Percentiles rank a stretch among this genome's conserved stretches.
Conservation (phyloP, 176 grass and related monocot species). For the Elymus sibiricus region DNA sequence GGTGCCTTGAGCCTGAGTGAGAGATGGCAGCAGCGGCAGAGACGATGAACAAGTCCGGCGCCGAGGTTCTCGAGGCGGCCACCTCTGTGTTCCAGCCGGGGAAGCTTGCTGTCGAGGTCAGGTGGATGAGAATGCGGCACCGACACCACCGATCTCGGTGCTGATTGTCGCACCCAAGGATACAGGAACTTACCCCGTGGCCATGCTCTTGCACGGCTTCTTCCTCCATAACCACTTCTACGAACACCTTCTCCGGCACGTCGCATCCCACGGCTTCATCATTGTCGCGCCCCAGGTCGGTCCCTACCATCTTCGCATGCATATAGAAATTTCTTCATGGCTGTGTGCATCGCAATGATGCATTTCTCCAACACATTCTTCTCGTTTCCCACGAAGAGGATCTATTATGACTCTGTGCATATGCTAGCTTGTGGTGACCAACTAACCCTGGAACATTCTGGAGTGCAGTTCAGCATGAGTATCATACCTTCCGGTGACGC, state of each 20-base stretch:
- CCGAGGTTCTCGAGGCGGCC: background rate
- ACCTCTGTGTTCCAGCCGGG: slow-evolving; percentile 32
- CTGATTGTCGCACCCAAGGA: slow-evolving; percentile 41
- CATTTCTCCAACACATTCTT: too few species aligned
- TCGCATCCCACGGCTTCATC: slow-evolving; percentile 61
- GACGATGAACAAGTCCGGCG: background rate
- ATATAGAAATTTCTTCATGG: too few species aligned
- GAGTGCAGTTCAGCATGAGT: background rate
- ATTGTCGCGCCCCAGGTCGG: slow-evolving; percentile 48
- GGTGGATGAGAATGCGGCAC: slow-evolving; percentile 6
- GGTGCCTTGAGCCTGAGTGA: background rate
- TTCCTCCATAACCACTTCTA: slow-evolving; percentile 47
- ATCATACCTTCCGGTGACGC: background rate
- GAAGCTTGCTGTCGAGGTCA: slow-evolving; percentile 5
- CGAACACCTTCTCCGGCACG: slow-evolving; percentile 24
- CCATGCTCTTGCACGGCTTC: slow-evolving; percentile 53
- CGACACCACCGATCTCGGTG: slow-evolving; percentile 29
- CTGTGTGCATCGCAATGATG: too few species aligned
- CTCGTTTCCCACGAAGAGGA: background rate
- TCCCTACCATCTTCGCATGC: background rate
- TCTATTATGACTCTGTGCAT: background rate
- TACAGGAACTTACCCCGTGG: slow-evolving; percentile 37
- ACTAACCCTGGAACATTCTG: background rate
- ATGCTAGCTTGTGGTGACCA: background rate
- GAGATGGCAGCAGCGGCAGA: slow-evolving; percentile 16